These are phyloP conservation scores for Stachybotrys elegans DNA, from an alignment of 2,329 filamentous ascomycete species.

Conservation along the genomic window DNA sequence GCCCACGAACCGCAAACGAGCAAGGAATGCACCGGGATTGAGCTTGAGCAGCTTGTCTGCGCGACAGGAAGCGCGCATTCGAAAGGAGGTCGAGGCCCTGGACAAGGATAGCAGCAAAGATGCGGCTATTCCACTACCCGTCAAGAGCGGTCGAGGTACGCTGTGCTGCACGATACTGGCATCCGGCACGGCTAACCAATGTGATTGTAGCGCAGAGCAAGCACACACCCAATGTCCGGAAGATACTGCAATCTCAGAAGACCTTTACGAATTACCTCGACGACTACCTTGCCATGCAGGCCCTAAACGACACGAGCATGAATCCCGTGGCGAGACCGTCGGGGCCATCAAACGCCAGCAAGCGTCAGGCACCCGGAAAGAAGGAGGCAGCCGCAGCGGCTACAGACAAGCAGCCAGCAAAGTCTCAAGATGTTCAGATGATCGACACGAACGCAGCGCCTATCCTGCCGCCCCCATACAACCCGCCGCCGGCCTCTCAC, in stretches of 20 bases:
- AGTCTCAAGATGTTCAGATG: conserved; percentile 20
- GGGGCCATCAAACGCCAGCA: conserved; percentile 16
- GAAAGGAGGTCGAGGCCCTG: conserved; percentile 76
- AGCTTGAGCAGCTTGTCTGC: conserved; percentile 65
- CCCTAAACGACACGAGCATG: conserved; percentile 34
- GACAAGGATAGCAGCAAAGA: conserved; percentile 76
- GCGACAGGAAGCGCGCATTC: conserved; percentile 76
- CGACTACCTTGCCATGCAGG: conserved; percentile 65
- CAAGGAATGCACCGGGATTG: conserved; percentile 48
- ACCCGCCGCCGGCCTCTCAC: conserved; percentile 31
- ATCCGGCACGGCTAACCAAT: conserved; percentile 6
- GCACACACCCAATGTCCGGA: conserved; percentile 65
- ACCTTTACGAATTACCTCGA: conserved; percentile 79
- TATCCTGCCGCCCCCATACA: conserved; percentile 29
- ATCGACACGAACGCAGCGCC: conserved; percentile 18
- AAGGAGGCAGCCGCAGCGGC: conserved; percentile 16
- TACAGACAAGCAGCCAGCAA: conserved; percentile 7
- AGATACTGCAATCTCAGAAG: conserved; percentile 75
- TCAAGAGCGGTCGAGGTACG: conserved; percentile 42
- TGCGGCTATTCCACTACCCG: conserved; percentile 63
- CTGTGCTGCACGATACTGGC: too few species aligned
- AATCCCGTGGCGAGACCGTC: conserved; percentile 16
- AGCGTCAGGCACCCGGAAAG: conserved; percentile 19
- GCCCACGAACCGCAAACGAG: conserved; percentile 65
- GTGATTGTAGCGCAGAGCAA: conserved; percentile 39